Base-by-base conservation (phyloP, 768 basidiomycete genomes). In the Trametes meyenii region DNA sequence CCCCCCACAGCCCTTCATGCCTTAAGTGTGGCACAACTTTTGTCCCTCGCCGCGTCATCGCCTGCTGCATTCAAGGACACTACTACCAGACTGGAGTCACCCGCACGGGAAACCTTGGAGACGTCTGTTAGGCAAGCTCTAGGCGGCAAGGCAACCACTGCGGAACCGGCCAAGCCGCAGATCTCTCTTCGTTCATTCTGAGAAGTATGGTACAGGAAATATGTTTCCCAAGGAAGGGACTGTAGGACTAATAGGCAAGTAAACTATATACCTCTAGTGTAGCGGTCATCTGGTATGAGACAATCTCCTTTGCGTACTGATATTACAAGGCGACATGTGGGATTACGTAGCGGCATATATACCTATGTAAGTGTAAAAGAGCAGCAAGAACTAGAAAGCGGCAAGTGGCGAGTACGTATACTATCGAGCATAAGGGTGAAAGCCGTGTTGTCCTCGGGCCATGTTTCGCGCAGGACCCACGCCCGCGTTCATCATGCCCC, bases 21-120 rank as follows among this genome's bases (percentile, higher is more conserved):
- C 0, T 83, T 86, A 60, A 85, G 86, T 2, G 80, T 92, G 21
- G 72, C 81, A 2, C 88, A 92, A 52, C 73, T 97, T 0, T 74
- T 98, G 29, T 74, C 79, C 1, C 87, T 92, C 59, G 94, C 94
- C 0, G 81, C 89, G 0, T 74, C 81, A 0, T 84, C 87, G 3
- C 90, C 96, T 0, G 71, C 76, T 4, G 83, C 89, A 13, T 98
- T 98, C 83, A 94, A 92, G 71, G 92, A 94, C 46, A 92, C 90
- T 1, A 88, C 91, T 2, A 81, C 77, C 10, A 85, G 82, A 50
- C 78, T 98, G 21, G 86, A 88, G 29, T 70, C 78, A 7, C 72
- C 79, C 0, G 79, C 79, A 6, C 77, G 86, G 46, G 85, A 87
- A 50, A 74, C 82, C 23, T 72, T 98, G 53, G 96, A 98, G 72